Conservation (phyloP, 495 filamentous ascomycete genomes). For the Hypoxylon crocopeplum region DNA sequence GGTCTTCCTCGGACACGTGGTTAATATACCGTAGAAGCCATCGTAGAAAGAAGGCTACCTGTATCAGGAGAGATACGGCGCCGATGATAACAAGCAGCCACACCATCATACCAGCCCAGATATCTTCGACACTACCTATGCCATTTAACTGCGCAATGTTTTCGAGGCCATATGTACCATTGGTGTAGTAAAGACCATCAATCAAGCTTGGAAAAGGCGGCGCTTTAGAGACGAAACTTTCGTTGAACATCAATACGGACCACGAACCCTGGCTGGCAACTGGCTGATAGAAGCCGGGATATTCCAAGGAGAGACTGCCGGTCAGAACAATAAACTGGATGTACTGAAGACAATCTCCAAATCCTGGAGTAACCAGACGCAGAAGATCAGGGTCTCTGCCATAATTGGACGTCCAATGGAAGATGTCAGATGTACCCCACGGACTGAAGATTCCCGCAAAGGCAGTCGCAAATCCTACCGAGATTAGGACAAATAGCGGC, state of each 20-base stretch:
- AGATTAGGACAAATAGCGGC: conserved; percentile 75
- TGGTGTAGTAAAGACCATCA: conserved; percentile 83
- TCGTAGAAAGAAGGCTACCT: conserved; percentile 75
- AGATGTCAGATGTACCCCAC: conserved; percentile 88
- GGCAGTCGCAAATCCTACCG: conserved; percentile 81
- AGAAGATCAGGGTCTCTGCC: conserved; percentile 92
- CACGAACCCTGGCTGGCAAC: conserved; percentile 85
- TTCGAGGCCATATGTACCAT: conserved; percentile 78
- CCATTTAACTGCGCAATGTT: conserved; percentile 83
- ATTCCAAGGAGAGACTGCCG: conserved; percentile 82
- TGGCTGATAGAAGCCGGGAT: conserved; percentile 94
- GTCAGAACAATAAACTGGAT: conserved; percentile 92
- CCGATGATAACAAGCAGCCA: conserved; percentile 81
- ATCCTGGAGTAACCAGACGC: conserved; percentile 92
- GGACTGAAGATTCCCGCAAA: conserved; percentile 88
- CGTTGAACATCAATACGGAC: conserved; percentile 91
- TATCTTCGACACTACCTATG: conserved; percentile 74
- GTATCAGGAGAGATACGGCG: conserved; percentile 70
- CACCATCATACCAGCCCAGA: conserved; percentile 91
- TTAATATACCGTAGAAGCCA: conserved; percentile 76
- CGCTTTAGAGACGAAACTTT: conserved; percentile 78
- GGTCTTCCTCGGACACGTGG: conserved; percentile 80
- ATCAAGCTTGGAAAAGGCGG: conserved; percentile 66
- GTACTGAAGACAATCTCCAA: conserved; percentile 96
- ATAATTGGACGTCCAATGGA: conserved; percentile 95